Conservation (phyloP, 768 basidiomycete genomes). For the Calvatia gigantea region DNA sequence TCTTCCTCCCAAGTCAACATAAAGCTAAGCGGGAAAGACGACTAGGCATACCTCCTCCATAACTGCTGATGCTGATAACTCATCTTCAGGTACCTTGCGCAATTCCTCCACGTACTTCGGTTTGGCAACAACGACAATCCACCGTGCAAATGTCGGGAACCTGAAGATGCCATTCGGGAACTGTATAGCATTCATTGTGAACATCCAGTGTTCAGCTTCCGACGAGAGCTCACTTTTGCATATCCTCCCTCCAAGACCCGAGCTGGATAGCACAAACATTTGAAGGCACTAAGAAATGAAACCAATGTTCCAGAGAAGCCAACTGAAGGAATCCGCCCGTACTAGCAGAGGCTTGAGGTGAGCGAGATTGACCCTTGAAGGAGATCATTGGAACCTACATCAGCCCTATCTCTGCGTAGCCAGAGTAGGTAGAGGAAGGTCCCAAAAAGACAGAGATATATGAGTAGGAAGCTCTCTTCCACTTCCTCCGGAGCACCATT, state of each 20-base stretch:
- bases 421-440: conserved; percentile 2
- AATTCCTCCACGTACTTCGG: conserved; percentile 34
- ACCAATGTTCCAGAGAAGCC: conserved; percentile 4
- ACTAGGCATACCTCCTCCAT: conserved; percentile 27
- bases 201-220: neutral
- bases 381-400: neutral
- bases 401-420: conserved; percentile 6
- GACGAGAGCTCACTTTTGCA: neutral
- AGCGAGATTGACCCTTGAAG: neutral
- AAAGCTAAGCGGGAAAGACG: too few species aligned
- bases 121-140: conserved; percentile 36
- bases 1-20: neutral
- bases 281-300: conserved; percentile 2
- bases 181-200: conserved; percentile 7
- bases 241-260: neutral
- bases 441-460: conserved; percentile 3
- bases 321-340: conserved; percentile 1
- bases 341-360: neutral
- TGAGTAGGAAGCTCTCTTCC: conserved; percentile 9
- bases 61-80: conserved; percentile 30
- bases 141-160: conserved; percentile 20
- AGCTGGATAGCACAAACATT: neutral
- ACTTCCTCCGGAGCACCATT: neutral
- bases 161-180: conserved; percentile 23
- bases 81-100: conserved; percentile 32